Evolutionary conservation across 202 grass and related monocot genomes (phyloP).

Genomic region (Hordeum pubiflorum): DNA sequence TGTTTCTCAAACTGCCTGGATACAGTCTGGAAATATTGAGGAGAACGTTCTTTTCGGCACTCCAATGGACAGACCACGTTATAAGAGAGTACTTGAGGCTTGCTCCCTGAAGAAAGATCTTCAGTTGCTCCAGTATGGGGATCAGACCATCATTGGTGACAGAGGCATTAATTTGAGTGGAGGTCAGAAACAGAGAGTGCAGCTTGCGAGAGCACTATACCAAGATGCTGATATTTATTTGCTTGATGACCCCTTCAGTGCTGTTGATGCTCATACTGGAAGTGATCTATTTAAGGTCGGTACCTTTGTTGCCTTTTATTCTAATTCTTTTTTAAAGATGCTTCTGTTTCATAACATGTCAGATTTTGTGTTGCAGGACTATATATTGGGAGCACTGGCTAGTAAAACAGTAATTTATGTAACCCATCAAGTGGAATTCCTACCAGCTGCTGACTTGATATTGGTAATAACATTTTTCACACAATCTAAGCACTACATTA

Average conservation of each 20-base stretch:
- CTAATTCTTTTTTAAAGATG: background rate
- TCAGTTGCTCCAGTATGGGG: constrained; percentile 77
- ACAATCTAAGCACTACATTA: background rate
- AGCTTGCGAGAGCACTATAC: constrained; percentile 93
- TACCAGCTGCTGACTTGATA: constrained; percentile 90
- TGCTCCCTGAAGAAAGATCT: constrained; percentile 96
- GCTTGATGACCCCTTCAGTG: constrained; percentile 97
- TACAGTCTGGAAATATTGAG: constrained; percentile 97
- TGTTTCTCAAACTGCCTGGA: constrained; percentile 95
- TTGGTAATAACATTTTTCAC: constrained; percentile 36
- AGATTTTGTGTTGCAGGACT: constrained; percentile 65
- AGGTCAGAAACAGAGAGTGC: constrained; percentile 97
- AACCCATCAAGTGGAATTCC: constrained; percentile 99
- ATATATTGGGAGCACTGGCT: constrained; percentile 74
- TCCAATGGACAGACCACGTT: constrained; percentile 68
- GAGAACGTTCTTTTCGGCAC: constrained; percentile 92
- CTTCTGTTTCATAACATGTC: constrained; percentile 22
- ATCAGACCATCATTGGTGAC: constrained; percentile 95
- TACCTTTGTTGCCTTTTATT: background rate
- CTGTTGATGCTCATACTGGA: constrained; percentile 95
- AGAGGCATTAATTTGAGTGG: constrained; percentile 99
- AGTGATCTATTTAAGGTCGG: constrained; percentile 88
- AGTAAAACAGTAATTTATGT: constrained; percentile 94
- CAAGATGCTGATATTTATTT: constrained; percentile 98
- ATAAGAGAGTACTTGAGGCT: constrained; percentile 79